Evolutionary conservation across 2,329 filamentous ascomycete species (phyloP).

Genomic region (Paraconiothyrium brasiliense): DNA sequence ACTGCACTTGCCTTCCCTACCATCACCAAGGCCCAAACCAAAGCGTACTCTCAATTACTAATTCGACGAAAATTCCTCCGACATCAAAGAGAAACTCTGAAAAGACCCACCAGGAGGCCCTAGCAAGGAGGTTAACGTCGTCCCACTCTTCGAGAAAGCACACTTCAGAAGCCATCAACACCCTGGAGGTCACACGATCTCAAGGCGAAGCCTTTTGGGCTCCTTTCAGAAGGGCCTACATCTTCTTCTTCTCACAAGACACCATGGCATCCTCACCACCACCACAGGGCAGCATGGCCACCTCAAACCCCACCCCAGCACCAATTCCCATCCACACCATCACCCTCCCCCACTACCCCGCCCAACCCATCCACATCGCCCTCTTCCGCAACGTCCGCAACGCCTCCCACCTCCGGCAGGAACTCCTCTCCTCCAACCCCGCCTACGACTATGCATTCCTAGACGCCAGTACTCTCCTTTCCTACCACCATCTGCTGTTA

Average conservation of each 20-base stretch:
- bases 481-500: slow-evolving; percentile 75
- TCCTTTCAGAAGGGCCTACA: not conserved
- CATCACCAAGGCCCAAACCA: no score
- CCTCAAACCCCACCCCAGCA: not conserved
- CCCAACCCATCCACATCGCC: slow-evolving; percentile 74
- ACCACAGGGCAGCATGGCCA: slow-evolving; percentile 46
- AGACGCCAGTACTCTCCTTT: slow-evolving; percentile 81
- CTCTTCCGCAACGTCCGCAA: slow-evolving; percentile 83
- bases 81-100: no score
- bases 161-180: not conserved
- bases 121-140: not conserved
- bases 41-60: no score
- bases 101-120: no score
- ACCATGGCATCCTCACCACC: not conserved
- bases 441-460: slow-evolving; percentile 95
- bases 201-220: not conserved
- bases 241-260: not conserved
- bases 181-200: not conserved
- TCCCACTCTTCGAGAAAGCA: not conserved
- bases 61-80: no score
- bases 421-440: slow-evolving; percentile 83
- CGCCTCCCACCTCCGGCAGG: slow-evolving; percentile 77
- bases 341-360: slow-evolving; percentile 77
- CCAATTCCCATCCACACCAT: slow-evolving; percentile 67
- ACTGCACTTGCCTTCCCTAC: no score